Base-by-base conservation (phyloP, 257 asterid species). In the Fraxinus pennsylvanica region DNA sequence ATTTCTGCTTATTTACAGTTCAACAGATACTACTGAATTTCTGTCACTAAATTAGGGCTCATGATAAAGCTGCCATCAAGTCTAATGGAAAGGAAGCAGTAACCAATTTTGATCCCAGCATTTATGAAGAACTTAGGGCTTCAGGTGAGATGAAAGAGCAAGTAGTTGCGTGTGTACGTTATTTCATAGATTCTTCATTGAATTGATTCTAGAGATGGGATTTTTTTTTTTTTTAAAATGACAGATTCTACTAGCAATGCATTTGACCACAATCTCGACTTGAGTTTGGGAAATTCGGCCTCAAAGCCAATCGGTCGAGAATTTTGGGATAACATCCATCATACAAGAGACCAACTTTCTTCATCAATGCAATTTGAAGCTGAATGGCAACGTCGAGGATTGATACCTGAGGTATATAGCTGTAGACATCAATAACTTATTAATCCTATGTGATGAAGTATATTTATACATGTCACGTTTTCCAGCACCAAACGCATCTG, bases 11-110 rank as follows among this genome's bases (percentile, higher is more conserved):
- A 41, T 41, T 41, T 41, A 9, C 9, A n/a, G 12, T 19, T 29
- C 57, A 17, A 6, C 25, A 4, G 47, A 41, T 10, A 2, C 3
- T 9, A 41, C 14, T 41, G 47, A 41, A 41, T 41, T 38, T 4
- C 36, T 19, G 7, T 12, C 14, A 43, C 74, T 27, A 36, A n/a
- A 36, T 43, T 82, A 95, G 99, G 89, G 96, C 98, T 81, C 91
- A 95, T 86, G 99, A 95, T 80, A 95, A 93, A 89, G 99, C 99
- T 76, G 96, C 98, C 82, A 93, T 95, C 75, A 93, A 93, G 87
- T 90, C 97, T 78, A 89, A 91, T 73, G 99, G 99, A 65, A 95
- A 90, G 87, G 99, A 93, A 76, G 98, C 97, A 83, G 97, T 93
- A 71, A 93, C 98, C 82, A 95, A 95, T 86, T 95, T 95, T 82